phyloP scores from a whole-genome alignment of 164 flowering plant genomes.

The Piper betle region DNA sequence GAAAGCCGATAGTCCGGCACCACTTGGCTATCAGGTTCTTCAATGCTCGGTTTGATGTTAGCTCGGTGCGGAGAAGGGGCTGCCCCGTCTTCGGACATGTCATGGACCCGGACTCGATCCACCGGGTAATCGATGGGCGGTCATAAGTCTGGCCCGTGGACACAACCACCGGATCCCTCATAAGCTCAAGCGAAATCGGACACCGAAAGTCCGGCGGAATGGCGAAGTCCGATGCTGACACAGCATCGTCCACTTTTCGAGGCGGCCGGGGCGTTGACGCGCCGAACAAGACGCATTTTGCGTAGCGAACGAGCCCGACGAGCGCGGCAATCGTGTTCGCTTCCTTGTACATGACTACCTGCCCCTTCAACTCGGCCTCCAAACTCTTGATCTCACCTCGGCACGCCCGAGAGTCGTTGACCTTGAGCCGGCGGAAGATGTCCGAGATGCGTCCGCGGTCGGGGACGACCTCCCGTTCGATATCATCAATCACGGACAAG shows the following conservation, averaged over 20 bases:
- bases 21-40: slow-evolving; percentile 59
- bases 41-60: slow-evolving; percentile 55
- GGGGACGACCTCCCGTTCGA: slow-evolving; percentile 48
- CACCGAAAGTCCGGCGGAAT: slow-evolving; percentile 74
- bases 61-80: slow-evolving; percentile 34
- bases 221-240: slow-evolving; percentile 11
- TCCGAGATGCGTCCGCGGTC: slow-evolving; percentile 22
- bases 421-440: slow-evolving; percentile 28
- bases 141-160: slow-evolving; percentile 91
- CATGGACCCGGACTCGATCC: slow-evolving; percentile 75
- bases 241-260: slow-evolving; percentile 2
- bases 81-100: slow-evolving; percentile 95
- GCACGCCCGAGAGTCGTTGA: slow-evolving; percentile 38
- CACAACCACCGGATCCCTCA: slow-evolving; percentile 84
- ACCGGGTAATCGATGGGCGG: slow-evolving; percentile 41
- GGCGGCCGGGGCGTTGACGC: slow-evolving; percentile 31
- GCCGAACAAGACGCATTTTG: slow-evolving; percentile 61
- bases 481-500: slow-evolving; percentile 30
- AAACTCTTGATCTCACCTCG: slow-evolving; percentile 55
- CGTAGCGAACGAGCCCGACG: slow-evolving; percentile 63
- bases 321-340: slow-evolving; percentile 33
- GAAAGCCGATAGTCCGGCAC: slow-evolving; percentile 67
- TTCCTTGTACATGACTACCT: slow-evolving; percentile 23
- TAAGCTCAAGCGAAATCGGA: slow-evolving; percentile 69
- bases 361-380: slow-evolving; percentile 51